Evolutionary conservation across 805 yeast genomes (phyloP).

Genomic region (Starmerella floricola): DNA sequence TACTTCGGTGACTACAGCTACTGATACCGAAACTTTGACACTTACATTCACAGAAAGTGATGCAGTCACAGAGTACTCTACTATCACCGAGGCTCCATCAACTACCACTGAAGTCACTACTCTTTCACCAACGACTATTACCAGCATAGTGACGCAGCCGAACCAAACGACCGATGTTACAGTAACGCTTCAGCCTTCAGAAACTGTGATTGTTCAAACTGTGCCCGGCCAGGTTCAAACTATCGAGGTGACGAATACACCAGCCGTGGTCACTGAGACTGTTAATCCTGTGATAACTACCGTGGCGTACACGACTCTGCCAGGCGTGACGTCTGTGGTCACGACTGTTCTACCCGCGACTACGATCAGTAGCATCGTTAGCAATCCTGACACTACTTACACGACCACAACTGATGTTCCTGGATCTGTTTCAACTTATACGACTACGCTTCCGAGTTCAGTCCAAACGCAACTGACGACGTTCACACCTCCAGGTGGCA

Average conservation of each 20-base stretch:
- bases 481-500: conserved; percentile 2
- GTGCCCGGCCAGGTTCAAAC: conserved; percentile 10
- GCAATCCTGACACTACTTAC: conserved; percentile 2
- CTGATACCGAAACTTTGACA: conserved; percentile 4
- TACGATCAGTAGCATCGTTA: background rate
- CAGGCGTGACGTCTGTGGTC: conserved; percentile 3
- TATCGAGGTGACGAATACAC: conserved; percentile 13
- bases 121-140: conserved; percentile 4
- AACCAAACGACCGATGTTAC: conserved; percentile 8
- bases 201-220: background rate
- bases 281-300: conserved; percentile 3
- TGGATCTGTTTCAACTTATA: background rate
- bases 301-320: conserved; percentile 3
- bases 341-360: conserved; percentile 9
- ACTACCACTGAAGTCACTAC: conserved; percentile 7
- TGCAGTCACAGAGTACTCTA: conserved; percentile 4
- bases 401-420: conserved; percentile 6
- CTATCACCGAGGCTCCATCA: background rate
- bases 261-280: conserved; percentile 8
- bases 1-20: conserved; percentile 8
- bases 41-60: conserved; percentile 6
- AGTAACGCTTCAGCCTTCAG: conserved; percentile 4
- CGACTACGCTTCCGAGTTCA: conserved; percentile 4
- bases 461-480: conserved; percentile 1
- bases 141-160: conserved; percentile 4